Base-by-base conservation (phyloP, 352 stramenopile species). In the Globisporangium camurandrum region DNA sequence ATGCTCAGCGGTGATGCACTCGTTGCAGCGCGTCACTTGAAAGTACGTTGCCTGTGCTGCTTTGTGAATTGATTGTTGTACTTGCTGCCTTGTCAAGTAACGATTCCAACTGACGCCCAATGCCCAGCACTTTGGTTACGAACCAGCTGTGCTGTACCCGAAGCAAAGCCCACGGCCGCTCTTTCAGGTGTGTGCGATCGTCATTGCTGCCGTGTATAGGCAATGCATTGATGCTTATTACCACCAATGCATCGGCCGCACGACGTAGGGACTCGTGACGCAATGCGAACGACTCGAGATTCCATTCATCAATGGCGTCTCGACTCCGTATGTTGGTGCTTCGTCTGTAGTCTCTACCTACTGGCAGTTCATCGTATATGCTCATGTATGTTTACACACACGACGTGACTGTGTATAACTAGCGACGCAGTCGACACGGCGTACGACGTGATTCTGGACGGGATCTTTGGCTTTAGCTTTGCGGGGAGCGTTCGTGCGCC, bases 391-490 rank as follows among this genome's bases (percentile, higher is more conserved):
- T n/a, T n/a, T n/a, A n/a, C n/a, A n/a, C n/a, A n/a, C n/a, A n/a
- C n/a, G n/a, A n/a, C n/a, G n/a, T n/a, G n/a, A n/a, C n/a, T n/a
- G n/a, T n/a, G n/a, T n/a, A n/a, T n/a, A 22, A 28, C 0, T 49
- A 88, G 79, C 0, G 42, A 62, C 17, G 48, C 62, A 26, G 30
- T 93, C n/a, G 71, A 89, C 37, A 37, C 51, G 1, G 20, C 68
- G 14, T 97, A 86, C 56, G 81, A 96, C 54, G 45, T 97, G n/a
- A 88, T 99, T 31, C 62, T 99, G 8, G 97, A 99, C 64, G 90
- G 89, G 7, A 96, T 99, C 40, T 99, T 99, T 75, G 97, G 97
- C 5, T 99, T 99, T 72, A 98, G 90, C 45, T 99, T 93, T 56
- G 67, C 74, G 36, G 96, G 96, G 3, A 71, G 58, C 9, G 76